Evolutionary conservation across 495 filamentous ascomycete species (phyloP).

Genomic region (Aspergillus incahuasiensis): DNA sequence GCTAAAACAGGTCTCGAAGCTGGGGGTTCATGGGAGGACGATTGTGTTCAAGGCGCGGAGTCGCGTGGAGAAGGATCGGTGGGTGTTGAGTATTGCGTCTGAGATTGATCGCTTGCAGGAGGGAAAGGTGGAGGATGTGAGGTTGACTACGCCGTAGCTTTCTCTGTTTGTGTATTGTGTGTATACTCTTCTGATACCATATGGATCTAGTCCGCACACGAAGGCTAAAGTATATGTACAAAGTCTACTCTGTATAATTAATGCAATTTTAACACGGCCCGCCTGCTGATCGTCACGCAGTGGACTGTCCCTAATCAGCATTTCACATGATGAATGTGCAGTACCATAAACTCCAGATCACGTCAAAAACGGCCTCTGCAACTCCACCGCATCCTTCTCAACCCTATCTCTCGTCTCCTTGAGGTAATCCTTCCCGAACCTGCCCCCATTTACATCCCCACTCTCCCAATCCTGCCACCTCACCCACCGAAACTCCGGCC

Average conservation of each 20-base stretch:
- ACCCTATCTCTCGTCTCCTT: constrained; percentile 37
- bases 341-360: not conserved
- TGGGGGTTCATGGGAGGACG: constrained; percentile 60
- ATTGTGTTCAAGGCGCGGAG: constrained; percentile 69
- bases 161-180: not conserved
- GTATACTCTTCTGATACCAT: not conserved
- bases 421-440: constrained; percentile 34
- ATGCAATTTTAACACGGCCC: too few species aligned
- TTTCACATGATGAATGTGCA: not conserved
- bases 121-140: constrained; percentile 52
- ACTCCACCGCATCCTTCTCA: constrained; percentile 35
- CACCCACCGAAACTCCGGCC: constrained; percentile 50
- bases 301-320: not conserved
- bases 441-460: constrained; percentile 21
- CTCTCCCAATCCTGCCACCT: constrained; percentile 40
- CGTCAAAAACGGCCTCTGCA: constrained; percentile 30
- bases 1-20: constrained; percentile 47
- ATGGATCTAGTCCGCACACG: not conserved
- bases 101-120: constrained; percentile 69
- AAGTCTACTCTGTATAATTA: not conserved
- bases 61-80: constrained; percentile 68
- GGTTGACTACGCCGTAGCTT: constrained; percentile 32
- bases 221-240: constrained; percentile 6
- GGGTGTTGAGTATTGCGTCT: constrained; percentile 67
- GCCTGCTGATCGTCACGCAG: not conserved